Conservation (phyloP, 176 grass and related monocot species). For the Miscanthus lutarioriparius region DNA sequence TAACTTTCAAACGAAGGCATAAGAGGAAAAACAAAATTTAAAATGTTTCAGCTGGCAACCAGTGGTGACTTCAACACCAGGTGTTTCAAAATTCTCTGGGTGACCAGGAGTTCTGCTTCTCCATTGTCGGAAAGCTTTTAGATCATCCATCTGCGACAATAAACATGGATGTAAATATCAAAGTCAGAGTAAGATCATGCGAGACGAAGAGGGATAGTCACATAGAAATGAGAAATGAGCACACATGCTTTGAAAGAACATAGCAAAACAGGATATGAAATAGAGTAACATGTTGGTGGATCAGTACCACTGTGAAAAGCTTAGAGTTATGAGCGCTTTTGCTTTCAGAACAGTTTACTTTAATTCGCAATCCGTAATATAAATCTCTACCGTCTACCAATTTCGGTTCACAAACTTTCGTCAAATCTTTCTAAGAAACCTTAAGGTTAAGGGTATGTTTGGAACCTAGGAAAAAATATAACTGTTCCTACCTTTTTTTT, state of each 20-base stretch:
- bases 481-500: too few species aligned
- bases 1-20: neutral
- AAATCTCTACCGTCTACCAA: neutral
- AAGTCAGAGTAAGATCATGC: neutral
- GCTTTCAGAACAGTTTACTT: neutral
- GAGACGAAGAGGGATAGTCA: neutral
- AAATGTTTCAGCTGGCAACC: constrained; percentile 40
- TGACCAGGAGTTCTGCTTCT: constrained; percentile 90
- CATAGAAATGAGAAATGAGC: neutral
- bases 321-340: neutral
- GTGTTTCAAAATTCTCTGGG: constrained; percentile 94
- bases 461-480: too few species aligned
- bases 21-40: neutral
- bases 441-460: too few species aligned
- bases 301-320: neutral
- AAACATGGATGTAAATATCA: neutral
- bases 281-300: neutral
- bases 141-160: constrained; percentile 63
- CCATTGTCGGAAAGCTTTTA: constrained; percentile 84
- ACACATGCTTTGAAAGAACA: neutral
- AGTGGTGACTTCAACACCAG: constrained; percentile 87
- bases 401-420: neutral
- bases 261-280: neutral
- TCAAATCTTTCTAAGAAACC: neutral
- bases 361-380: neutral